A percentile compares a stretch with the other conserved stretches of the same genome.
Evolutionary conservation across 2,329 filamentous ascomycete species (phyloP).

Genomic region (Akanthomyces lecanii): DNA sequence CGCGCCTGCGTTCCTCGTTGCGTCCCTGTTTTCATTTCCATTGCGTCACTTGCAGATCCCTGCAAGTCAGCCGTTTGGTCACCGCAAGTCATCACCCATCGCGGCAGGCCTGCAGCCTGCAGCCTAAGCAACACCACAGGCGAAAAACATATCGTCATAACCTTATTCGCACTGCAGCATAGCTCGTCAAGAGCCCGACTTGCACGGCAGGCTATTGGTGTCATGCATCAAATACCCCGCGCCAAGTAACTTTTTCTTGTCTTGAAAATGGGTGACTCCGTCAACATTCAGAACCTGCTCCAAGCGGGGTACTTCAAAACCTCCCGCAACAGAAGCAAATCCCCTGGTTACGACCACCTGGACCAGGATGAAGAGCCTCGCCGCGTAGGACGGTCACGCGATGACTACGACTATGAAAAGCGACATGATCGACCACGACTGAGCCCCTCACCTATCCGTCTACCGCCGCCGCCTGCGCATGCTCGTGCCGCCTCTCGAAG

Average conservation of each 20-base stretch:
- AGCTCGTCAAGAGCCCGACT: not conserved
- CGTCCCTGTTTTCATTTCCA: not conserved
- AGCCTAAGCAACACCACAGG: not conserved
- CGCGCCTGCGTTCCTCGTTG: not conserved
- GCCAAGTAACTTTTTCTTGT: constrained; percentile 23
- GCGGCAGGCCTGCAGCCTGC: not conserved
- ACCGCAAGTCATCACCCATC: constrained; percentile 3
- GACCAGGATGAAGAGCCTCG: not conserved
- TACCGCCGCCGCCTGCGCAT: constrained; percentile 5
- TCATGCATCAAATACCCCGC: constrained; percentile 14
- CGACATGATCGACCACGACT: not conserved
- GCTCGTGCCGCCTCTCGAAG: not conserved
- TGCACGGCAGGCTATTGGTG: not conserved
- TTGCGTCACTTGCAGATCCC: constrained; percentile 12
- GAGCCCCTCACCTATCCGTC: constrained; percentile 8
- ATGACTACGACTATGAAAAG: not conserved
- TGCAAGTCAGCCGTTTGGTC: not conserved
- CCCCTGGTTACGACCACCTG: constrained; percentile 1
- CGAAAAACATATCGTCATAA: not conserved
- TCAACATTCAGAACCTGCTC: constrained; percentile 44
- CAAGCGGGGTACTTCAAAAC: constrained; percentile 49
- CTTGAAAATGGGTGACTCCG: constrained; percentile 37
- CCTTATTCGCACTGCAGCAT: not conserved
- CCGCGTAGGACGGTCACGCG: not conserved
- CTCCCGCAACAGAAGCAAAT: constrained; percentile 32